Percentiles rank a stretch among this genome's conserved stretches.
Conservation (phyloP, 305 asterid species). For the Fraxinus ornus region DNA sequence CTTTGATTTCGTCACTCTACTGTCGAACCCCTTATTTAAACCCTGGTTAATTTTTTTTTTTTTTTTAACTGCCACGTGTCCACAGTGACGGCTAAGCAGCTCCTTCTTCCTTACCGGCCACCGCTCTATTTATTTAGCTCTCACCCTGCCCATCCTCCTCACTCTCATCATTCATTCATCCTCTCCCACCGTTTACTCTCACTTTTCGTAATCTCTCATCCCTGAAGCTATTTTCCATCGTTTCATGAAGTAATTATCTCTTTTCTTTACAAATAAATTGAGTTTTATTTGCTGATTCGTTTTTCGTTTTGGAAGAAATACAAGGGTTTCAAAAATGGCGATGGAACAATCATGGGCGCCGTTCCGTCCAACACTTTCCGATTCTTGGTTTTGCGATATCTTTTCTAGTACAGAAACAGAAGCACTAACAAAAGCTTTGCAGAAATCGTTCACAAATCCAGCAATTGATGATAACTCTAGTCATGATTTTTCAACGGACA, state of each 20-base stretch:
- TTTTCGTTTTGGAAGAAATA: conserved; percentile 27
- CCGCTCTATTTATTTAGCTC: conserved; percentile 55
- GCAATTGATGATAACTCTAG: conserved; percentile 11
- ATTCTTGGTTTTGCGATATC: conserved; percentile 59
- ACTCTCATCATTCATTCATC: neutral
- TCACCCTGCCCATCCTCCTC: neutral
- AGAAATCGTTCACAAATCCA: conserved; percentile 41
- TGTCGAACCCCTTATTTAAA: neutral
- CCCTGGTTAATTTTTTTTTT: conserved; percentile 18
- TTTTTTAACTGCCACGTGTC: conserved; percentile 56
- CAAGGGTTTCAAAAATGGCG: neutral
- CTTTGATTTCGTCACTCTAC: neutral
- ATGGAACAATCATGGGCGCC: conserved; percentile 55
- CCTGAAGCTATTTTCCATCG: neutral
- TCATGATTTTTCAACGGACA: conserved; percentile 37
- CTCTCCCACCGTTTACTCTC: neutral
- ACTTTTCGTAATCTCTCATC: neutral
- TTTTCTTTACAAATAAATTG: neutral
- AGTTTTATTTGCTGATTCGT: neutral
- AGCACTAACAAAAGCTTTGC: conserved; percentile 50
- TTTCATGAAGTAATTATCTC: neutral
- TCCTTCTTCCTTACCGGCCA: conserved; percentile 30
- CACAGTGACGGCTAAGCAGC: conserved; percentile 50
- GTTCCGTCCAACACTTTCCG: conserved; percentile 46
- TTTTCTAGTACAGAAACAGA: conserved; percentile 52